Evolutionary conservation across 176 grass and related monocot species (phyloP), one percentile per base, ranked within the genome.

Genomic region (Aegilops tauschii): DNA sequence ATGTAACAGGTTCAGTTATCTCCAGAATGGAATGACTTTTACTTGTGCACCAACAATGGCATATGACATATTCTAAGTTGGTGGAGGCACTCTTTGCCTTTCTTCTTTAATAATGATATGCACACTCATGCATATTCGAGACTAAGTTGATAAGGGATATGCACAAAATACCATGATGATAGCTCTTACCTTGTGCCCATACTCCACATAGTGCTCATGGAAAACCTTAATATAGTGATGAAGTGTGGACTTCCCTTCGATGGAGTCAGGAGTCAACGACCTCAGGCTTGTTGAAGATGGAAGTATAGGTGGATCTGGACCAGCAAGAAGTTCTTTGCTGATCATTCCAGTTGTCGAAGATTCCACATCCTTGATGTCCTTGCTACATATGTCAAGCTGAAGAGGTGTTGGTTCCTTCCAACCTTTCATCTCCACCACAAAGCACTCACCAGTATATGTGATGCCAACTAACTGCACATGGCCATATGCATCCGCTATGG

Each of bases 181-280:
- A 80, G 32, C 35, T 44, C 16, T 50, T 94, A 96, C 97, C 94
- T 98, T 98, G 72, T 98, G 97, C 20, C 92, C 97, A 23, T 96
- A 98, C 87, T 98, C 92, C 8, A 98, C 97, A 90, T 98, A 96
- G 78, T 96, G 91, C 87, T 98, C 97, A 80, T 89, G 93, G 86
- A 98, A 98, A 91, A 96, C 84, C 82, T 96, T 98, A 69, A 94
- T 94, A 80, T 98, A 96, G 82, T 96, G 97, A 90, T 94, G 94
- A 91, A 98, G 92, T 27, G 90, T 88, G 71, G 92, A 89, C 74
- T 95, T 93, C 66, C 97, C 93, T 88, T 98, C 97, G 75, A 96
- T 94, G 76, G 97, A 94, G 32, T 96, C 92, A 39, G 88, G 87
- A 66, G 89, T 64, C 77, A 96, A 77, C n/a, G 84, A 89, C 83